phyloP scores from a whole-genome alignment of 371 early-diverging fungal genomes.

The Haplosporangium sp. region DNA sequence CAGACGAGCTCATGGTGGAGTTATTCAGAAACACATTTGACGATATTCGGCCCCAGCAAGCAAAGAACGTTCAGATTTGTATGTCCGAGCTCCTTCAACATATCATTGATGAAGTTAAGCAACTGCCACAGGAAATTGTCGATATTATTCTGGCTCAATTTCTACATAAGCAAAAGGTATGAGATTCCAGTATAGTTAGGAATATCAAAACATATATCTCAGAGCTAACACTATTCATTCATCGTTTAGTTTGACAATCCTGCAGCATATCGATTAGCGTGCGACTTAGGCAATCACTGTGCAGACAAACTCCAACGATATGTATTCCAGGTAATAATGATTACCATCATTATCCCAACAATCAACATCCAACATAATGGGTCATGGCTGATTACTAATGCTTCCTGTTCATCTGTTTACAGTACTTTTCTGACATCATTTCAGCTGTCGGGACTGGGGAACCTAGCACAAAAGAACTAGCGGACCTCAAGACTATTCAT shows the following conservation, averaged over 20 bases:
- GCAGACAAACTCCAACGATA: conserved; percentile 89
- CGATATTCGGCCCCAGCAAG: conserved; percentile 69
- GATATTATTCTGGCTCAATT: conserved; percentile 87
- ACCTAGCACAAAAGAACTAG: conserved; percentile 63
- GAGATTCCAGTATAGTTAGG: no score
- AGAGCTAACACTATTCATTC: neutral
- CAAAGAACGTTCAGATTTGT: conserved; percentile 81
- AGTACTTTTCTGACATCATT: conserved; percentile 70
- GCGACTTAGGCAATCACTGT: conserved; percentile 81
- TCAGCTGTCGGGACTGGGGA: conserved; percentile 51
- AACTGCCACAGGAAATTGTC: conserved; percentile 80
- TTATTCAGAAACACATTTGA: conserved; percentile 76
- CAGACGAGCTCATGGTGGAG: conserved; percentile 74
- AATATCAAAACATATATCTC: neutral
- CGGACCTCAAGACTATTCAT: conserved; percentile 81
- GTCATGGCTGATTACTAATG: neutral
- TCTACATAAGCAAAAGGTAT: conserved; percentile 70
- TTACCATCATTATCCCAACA: neutral
- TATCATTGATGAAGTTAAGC: conserved; percentile 80
- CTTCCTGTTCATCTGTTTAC: conserved; percentile 24
- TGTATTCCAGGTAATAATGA: conserved; percentile 77
- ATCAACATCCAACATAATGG: neutral
- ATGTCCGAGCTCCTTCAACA: conserved; percentile 88
- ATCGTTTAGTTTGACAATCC: conserved; percentile 70
- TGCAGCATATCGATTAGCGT: conserved; percentile 82